Percentiles rank a stretch among this genome's conserved stretches.
phyloP scores from a whole-genome alignment of 2,329 filamentous ascomycete species.

The Cryphonectria parasitica region DNA sequence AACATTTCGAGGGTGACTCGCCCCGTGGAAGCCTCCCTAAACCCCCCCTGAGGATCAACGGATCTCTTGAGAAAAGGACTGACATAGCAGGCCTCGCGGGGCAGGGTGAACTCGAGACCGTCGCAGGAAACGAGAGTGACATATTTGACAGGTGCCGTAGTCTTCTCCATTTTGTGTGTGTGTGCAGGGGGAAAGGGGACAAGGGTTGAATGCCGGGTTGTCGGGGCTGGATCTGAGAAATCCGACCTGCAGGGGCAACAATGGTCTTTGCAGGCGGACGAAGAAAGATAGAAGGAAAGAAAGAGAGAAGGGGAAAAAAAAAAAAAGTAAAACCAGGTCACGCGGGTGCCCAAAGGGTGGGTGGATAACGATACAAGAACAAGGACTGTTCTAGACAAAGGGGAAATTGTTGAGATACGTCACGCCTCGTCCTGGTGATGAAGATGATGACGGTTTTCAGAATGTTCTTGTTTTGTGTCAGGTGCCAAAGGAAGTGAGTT shows the following conservation, averaged over 20 bases:
- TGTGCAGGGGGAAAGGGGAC: background rate
- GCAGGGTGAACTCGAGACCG: slow-evolving; percentile 75
- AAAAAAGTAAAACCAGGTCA: background rate
- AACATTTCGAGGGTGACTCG: slow-evolving; percentile 73
- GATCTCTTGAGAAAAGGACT: slow-evolving; percentile 76
- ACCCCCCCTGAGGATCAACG: slow-evolving; percentile 70
- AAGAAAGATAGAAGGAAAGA: background rate
- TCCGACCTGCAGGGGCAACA: background rate
- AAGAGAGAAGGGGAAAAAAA: background rate
- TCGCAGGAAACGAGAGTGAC: slow-evolving; percentile 78
- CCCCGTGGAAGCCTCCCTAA: slow-evolving; percentile 66
- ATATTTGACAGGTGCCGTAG: slow-evolving; percentile 59
- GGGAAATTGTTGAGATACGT: background rate
- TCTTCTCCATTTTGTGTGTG: background rate
- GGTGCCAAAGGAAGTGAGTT: background rate
- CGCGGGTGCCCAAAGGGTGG: background rate
- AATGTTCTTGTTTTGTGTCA: background rate
- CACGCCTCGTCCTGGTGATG: background rate
- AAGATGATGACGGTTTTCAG: background rate
- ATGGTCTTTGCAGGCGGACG: no score
- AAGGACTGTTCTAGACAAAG: slow-evolving; percentile 4
- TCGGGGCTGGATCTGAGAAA: background rate
- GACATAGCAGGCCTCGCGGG: slow-evolving; percentile 70
- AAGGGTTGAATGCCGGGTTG: background rate
- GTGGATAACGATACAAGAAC: background rate